Evolutionary conservation across 2,329 filamentous ascomycete species (phyloP).

Genomic region (Purpureocillium lavendulum): DNA sequence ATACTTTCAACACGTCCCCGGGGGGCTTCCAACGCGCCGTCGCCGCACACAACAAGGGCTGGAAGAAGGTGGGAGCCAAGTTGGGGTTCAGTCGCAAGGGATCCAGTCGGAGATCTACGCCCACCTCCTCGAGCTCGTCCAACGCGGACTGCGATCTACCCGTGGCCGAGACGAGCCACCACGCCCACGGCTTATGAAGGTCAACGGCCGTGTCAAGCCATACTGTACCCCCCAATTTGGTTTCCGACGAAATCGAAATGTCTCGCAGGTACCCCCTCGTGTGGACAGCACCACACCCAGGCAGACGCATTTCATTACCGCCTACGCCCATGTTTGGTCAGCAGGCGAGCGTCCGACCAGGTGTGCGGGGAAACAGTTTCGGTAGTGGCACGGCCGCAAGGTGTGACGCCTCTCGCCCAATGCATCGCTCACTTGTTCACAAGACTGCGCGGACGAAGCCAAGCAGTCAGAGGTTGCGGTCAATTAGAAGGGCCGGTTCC

Average conservation of each 20-base stretch:
- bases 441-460: no score
- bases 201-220: constrained; percentile 44
- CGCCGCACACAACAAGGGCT: constrained; percentile 47
- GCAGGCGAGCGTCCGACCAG: no score
- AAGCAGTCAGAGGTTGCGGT: no score
- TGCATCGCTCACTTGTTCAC: no score
- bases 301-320: constrained; percentile 37
- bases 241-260: not conserved
- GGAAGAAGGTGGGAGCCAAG: constrained; percentile 58
- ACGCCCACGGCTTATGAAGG: constrained; percentile 41
- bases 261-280: constrained; percentile 5
- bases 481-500: no score
- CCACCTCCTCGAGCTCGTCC: constrained; percentile 38
- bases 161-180: constrained; percentile 23
- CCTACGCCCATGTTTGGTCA: constrained; percentile 5
- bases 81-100: constrained; percentile 49
- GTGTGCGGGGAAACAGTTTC: no score
- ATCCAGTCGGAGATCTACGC: constrained; percentile 31
- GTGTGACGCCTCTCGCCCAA: no score
- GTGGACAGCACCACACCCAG: constrained; percentile 35
- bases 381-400: no score
- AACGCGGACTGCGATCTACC: constrained; percentile 25
- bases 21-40: constrained; percentile 46
- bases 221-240: not conserved
- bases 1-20: constrained; percentile 41